Percentiles rank a stretch among this genome's conserved stretches.
phyloP scores from a whole-genome alignment of 2,329 filamentous ascomycete species.

The Sporothrix variecibatus region DNA sequence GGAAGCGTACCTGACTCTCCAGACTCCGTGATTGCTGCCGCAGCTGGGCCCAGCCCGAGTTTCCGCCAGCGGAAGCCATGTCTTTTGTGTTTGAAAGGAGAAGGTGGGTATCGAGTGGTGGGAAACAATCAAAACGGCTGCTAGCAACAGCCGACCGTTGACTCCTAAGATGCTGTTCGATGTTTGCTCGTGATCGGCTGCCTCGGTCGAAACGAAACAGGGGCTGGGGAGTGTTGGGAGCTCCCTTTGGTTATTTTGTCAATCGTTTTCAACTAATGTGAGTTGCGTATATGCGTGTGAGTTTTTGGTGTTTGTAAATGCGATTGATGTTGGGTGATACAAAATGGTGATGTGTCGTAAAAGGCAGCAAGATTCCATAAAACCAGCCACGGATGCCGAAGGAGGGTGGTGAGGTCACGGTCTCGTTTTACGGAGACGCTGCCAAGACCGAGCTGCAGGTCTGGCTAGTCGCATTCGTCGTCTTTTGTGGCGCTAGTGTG shows the following conservation, averaged over 20 bases:
- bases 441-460: not conserved
- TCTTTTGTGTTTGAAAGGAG: not conserved
- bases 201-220: not conserved
- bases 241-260: too few relatives aligned
- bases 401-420: constrained; percentile 18
- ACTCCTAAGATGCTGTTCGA: not conserved
- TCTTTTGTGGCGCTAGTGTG: constrained; percentile 1
- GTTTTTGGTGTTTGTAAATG: not conserved
- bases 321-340: not conserved
- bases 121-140: not conserved
- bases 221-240: not conserved
- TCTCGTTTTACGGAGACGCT: not conserved
- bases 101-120: not conserved
- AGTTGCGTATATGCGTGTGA: not conserved
- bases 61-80: constrained; percentile 31
- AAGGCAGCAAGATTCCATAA: not conserved
- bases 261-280: not conserved
- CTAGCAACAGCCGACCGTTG: not conserved
- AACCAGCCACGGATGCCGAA: not conserved
- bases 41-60: constrained; percentile 83
- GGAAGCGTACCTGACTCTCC: constrained; percentile 75
- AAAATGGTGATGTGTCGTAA: not conserved
- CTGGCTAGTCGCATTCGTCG: not conserved
- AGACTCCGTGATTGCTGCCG: constrained; percentile 87
- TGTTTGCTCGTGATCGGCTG: not conserved